These are phyloP conservation scores for Auricularia sp. DNA, from an alignment of 768 basidiomycete species.

Conservation along the genomic window DNA sequence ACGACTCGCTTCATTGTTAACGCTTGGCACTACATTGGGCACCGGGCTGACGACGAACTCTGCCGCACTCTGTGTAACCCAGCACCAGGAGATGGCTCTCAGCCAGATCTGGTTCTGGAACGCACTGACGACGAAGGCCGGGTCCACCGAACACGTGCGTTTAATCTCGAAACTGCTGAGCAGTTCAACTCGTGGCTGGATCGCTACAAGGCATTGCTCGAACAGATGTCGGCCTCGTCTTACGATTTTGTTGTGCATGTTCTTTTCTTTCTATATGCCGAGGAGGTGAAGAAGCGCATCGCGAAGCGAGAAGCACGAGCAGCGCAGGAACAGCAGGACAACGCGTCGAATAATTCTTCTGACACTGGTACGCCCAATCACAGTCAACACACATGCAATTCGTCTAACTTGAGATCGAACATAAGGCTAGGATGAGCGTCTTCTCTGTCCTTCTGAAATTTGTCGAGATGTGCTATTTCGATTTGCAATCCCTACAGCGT, in stretches of 20 bases:
- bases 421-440: no score
- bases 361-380: no score
- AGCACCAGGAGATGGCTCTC: constrained; percentile 19
- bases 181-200: constrained; percentile 25
- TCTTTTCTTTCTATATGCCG: constrained; percentile 12
- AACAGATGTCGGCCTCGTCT: constrained; percentile 17
- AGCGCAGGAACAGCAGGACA: not conserved
- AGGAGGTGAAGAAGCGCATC: not conserved
- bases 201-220: constrained; percentile 22
- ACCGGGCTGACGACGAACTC: constrained; percentile 14
- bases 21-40: constrained; percentile 11
- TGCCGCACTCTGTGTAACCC: constrained; percentile 25
- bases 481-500: no score
- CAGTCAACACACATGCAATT: no score
- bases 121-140: constrained; percentile 15
- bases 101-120: constrained; percentile 20
- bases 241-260: constrained; percentile 17
- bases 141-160: constrained; percentile 15
- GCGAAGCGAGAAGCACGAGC: not conserved
- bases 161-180: constrained; percentile 23
- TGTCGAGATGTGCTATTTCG: no score
- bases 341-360: no score
- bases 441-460: no score
- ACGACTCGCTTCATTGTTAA: constrained; percentile 25
- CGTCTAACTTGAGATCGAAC: no score